A percentile compares a stretch with the other conserved stretches of the same genome.
Conservation (phyloP, 768 basidiomycete species). For the Leccinum arenicola region DNA sequence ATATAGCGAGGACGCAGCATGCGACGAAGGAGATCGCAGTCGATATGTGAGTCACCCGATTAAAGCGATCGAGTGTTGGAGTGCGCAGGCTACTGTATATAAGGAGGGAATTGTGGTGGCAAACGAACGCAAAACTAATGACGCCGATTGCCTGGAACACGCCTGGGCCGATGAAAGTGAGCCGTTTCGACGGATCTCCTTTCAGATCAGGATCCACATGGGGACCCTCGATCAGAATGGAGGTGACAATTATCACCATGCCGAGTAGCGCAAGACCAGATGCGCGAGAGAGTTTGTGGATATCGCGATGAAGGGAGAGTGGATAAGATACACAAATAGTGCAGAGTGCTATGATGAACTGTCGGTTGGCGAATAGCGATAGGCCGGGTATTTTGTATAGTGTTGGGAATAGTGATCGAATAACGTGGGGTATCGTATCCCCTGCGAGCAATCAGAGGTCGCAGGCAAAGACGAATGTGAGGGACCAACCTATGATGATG, state of each 20-base stretch:
- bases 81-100: slow-evolving; percentile 93
- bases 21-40: slow-evolving; percentile 80
- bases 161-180: slow-evolving; percentile 74
- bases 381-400: slow-evolving; percentile 68
- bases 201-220: slow-evolving; percentile 69
- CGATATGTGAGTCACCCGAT: slow-evolving; percentile 89
- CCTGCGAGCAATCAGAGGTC: slow-evolving; percentile 39
- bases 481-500: slow-evolving; percentile 73
- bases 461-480: background rate
- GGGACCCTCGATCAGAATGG: slow-evolving; percentile 81
- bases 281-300: slow-evolving; percentile 93
- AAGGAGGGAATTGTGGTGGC: slow-evolving; percentile 95
- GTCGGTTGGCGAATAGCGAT: slow-evolving; percentile 75
- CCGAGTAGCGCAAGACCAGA: slow-evolving; percentile 87
- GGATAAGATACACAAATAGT: slow-evolving; percentile 91
- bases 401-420: slow-evolving; percentile 79
- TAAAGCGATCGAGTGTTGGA: slow-evolving; percentile 92
- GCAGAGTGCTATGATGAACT: slow-evolving; percentile 86
- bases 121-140: slow-evolving; percentile 95
- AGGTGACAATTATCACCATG: slow-evolving; percentile 90
- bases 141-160: slow-evolving; percentile 96
- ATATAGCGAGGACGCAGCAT: slow-evolving; percentile 81
- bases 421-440: slow-evolving; percentile 94
- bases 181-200: slow-evolving; percentile 72
- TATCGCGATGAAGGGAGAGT: slow-evolving; percentile 92